Base-by-base conservation (phyloP, 352 stramenopile genomes). In the Phytophthora cactorum region DNA sequence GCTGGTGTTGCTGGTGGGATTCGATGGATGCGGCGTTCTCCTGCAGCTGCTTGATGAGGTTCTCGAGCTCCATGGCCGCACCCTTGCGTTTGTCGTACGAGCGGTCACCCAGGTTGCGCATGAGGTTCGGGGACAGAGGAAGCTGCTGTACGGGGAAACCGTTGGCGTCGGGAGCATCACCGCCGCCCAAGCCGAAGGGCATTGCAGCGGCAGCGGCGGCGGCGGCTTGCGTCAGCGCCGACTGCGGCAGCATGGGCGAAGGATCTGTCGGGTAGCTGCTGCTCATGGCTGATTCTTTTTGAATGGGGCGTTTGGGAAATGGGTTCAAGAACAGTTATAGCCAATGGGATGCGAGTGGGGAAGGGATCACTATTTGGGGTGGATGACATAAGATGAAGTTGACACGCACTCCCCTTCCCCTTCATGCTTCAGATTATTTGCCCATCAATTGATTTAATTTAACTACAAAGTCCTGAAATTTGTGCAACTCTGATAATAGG, bases 81-180 rank as follows among this genome's bases (percentile, higher is more conserved):
- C 97, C 97, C 80, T 99, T 99, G 56, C 98, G 93, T 82, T 99
- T 99, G 69, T 99, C 98, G 78, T 99, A 99, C 12, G 95, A 99
- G 15, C 97, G 87, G 77, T 99, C 98, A 32, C 97, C 97, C 29
- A 99, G 86, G 53, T 96, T 97, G 44, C 87, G 84, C 88, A 94
- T 82, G 28, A 95, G 76, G 32, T 79, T 92, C 10, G 84, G 84
- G 9, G 86, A 87, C 52, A 96, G 70, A 49, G 88, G 88, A 29
- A 95, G 74, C 59, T 90, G 84, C 51, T 90, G 84, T 45, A 89
- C 72, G 45, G 81, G 58, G 67, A 73, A 88, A 14, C 36, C 68
- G 12, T 38, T 58, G 9, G 47, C 43, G 27, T 86, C 65, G 14
- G 67, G 62, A 22, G 67, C 60, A 55, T 81, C 75, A 11, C 59